Evolutionary conservation across 2,329 filamentous ascomycete genomes (phyloP), one percentile per base, ranked within the genome.

Genomic region (Tolypocladium nubicola): DNA sequence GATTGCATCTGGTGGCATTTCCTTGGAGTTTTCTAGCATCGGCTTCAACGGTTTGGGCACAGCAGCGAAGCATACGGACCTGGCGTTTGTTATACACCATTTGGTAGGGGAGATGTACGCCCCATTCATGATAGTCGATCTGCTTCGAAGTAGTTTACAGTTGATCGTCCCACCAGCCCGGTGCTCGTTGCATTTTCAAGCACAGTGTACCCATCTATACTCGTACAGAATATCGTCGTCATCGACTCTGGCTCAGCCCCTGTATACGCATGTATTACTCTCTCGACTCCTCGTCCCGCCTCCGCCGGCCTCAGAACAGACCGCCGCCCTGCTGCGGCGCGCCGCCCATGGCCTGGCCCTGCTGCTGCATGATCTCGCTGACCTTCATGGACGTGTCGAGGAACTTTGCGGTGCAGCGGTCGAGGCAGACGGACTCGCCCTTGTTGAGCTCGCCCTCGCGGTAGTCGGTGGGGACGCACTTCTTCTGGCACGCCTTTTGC

Each of bases 341-440:
- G 45, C 76, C 81, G 59, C 85, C 83, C 68, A 83, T 82, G 61
- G 83, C 80, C 68, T 85, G 83, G 53, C 89, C 89, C 75, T 96
- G 89, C 63, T 87, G 85, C 77, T 97, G 91, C 85, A 97, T 91
- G 77, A 95, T 90, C 77, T 97, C 92, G 68, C 89, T 93, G 59
- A 97, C 90, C 80, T 97, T 97, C 80, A 96, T 86, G 74, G 96
- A 96, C 69, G 96, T 92, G 67, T 97, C 93, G 77, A 99, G 97
- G 80, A 97, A 99, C 80, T 99, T 99, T 70, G 89, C 83, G 58
- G 95, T 89, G 77, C 95, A 99, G 69, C 94, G 90, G 78, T 99
- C 94, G 66, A 99, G 86, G 79, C 95, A 99, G 67, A 99, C 94
- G 65, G 88, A 91, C 77, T 99, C 94, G 81, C 92, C 95, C 80